These are phyloP conservation scores for Fonsecaea nubica DNA, from an alignment of 2,329 filamentous ascomycete genomes.

Conservation along the genomic window DNA sequence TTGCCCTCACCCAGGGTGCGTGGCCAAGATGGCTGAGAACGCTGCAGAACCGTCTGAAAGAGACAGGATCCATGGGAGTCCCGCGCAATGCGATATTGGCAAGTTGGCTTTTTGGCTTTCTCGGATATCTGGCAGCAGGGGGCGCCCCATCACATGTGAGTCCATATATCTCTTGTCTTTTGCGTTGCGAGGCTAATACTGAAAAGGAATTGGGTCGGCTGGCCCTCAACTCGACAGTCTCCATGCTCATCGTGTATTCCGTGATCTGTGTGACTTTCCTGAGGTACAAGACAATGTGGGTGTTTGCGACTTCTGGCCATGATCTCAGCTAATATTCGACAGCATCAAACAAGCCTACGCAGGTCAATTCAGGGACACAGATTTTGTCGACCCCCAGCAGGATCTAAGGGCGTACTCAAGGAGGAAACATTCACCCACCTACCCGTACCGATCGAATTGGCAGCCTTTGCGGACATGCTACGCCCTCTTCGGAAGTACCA, in stretches of 20 bases:
- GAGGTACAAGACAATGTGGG: constrained; percentile 14
- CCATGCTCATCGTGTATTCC: constrained; percentile 16
- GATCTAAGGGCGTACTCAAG: constrained; percentile 12
- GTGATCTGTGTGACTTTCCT: constrained; percentile 14
- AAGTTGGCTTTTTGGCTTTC: constrained; percentile 48
- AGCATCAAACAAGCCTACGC: constrained; percentile 10
- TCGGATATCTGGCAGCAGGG: constrained; percentile 38
- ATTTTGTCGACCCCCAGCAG: constrained; percentile 4
- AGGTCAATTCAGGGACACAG: neutral
- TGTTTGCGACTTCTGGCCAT: neutral
- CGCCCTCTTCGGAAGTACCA: constrained; percentile 12
- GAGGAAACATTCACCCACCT: neutral
- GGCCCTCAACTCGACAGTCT: constrained; percentile 14
- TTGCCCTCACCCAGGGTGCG: constrained; percentile 42
- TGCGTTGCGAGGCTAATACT: neutral
- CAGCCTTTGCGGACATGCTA: constrained; percentile 15
- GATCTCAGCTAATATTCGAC: neutral
- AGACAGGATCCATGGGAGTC: constrained; percentile 47
- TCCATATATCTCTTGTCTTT: neutral
- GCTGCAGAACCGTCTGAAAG: constrained; percentile 45
- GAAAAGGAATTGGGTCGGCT: constrained; percentile 12
- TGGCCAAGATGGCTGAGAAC: constrained; percentile 12
- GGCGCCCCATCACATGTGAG: constrained; percentile 13
- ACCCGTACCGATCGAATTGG: constrained; percentile 16
- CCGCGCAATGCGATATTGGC: constrained; percentile 49